Conservation (phyloP, 352 stramenopile genomes). For the Phytopythium aichiense region DNA sequence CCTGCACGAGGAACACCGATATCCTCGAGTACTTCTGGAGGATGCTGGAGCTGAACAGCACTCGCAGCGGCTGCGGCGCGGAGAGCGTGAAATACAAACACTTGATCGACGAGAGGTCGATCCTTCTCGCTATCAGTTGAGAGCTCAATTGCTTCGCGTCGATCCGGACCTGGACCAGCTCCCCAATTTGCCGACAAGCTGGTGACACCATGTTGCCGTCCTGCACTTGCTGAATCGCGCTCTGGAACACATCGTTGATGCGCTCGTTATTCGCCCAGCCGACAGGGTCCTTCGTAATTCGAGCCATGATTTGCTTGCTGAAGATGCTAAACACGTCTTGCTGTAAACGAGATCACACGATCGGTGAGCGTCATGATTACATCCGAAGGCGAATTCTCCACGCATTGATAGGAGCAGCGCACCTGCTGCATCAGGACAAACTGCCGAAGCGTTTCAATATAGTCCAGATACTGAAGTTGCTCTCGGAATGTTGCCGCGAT, state of each 20-base stretch:
- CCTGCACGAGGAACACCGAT: conserved; percentile 51
- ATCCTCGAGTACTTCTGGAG: conserved; percentile 63
- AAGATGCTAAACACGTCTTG: conserved; percentile 67
- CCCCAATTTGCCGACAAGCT: conserved; percentile 33
- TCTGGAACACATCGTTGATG: conserved; percentile 53
- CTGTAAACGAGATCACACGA: conserved; percentile 13
- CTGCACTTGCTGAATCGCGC: conserved; percentile 43
- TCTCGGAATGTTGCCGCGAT: conserved; percentile 54
- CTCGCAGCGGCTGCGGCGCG: conserved; percentile 37
- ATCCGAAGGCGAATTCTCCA: not conserved
- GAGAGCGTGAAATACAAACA: conserved; percentile 60
- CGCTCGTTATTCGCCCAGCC: conserved; percentile 52
- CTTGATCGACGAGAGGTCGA: conserved; percentile 55
- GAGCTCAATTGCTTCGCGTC: conserved; percentile 45
- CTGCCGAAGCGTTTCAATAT: conserved; percentile 44
- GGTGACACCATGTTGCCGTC: conserved; percentile 37
- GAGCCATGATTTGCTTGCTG: conserved; percentile 39
- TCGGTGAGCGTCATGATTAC: not conserved
- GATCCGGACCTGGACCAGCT: conserved; percentile 40
- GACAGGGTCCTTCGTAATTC: conserved; percentile 47
- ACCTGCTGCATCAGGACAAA: conserved; percentile 81
- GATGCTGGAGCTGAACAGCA: conserved; percentile 57
- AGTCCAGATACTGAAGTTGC: conserved; percentile 42
- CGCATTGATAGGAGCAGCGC: not conserved
- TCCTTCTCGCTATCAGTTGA: conserved; percentile 21